Evolutionary conservation across 2,329 filamentous ascomycete genomes (phyloP).

Genomic region (Fusarium sambucinum): DNA sequence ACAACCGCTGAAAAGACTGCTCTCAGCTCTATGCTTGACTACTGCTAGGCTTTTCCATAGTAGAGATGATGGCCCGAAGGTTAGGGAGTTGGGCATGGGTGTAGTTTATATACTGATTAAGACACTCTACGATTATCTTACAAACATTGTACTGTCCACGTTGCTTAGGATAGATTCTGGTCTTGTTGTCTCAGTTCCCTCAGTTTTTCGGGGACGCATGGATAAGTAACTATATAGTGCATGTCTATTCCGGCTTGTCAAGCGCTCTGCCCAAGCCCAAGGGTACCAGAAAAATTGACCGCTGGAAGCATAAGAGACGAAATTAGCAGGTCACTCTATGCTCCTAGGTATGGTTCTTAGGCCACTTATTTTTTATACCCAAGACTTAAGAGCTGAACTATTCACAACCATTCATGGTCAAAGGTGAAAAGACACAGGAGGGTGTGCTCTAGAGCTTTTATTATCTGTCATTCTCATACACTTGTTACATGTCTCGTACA

Average conservation of each 20-base stretch:
- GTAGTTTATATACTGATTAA: neutral
- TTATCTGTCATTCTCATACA: constrained; percentile 12
- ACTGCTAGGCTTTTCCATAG: constrained; percentile 42
- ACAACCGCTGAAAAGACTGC: constrained; percentile 79
- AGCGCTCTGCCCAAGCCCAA: neutral
- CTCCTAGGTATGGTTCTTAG: too few species aligned
- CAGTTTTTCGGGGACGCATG: neutral
- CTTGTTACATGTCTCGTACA: constrained; percentile 7
- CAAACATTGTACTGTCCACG: neutral
- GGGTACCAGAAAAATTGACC: too few species aligned
- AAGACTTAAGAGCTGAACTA: too few species aligned
- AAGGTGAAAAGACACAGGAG: neutral
- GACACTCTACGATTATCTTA: neutral
- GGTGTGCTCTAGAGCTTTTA: neutral
- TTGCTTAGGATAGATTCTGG: neutral
- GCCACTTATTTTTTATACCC: too few species aligned
- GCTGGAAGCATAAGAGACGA: too few species aligned
- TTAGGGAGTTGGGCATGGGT: neutral
- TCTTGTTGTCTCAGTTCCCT: neutral
- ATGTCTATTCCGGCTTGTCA: neutral
- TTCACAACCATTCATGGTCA: neutral
- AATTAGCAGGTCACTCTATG: too few species aligned
- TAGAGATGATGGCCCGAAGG: neutral
- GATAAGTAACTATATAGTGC: neutral
- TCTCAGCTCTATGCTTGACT: constrained; percentile 60